A percentile compares a stretch with the other conserved stretches of the same genome.
Evolutionary conservation across 176 grass and related monocot species (phyloP).

Genomic region (Aegilops tauschii): DNA sequence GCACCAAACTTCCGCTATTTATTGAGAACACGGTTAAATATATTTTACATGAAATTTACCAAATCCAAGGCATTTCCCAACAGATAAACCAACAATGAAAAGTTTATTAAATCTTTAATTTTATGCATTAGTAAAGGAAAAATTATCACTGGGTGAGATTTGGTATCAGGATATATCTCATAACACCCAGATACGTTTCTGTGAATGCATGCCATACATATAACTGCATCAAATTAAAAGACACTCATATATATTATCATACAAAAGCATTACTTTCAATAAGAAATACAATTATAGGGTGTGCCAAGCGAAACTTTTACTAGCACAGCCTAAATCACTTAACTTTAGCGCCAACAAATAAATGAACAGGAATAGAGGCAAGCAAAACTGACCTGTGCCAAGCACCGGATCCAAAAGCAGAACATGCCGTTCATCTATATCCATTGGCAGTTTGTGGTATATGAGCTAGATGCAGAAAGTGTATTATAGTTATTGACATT

Average conservation of each 20-base stretch:
- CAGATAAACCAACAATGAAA: background rate
- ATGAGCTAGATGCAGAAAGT: conserved; percentile 54
- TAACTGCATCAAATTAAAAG: background rate
- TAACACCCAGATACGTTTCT: background rate
- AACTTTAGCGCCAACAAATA: conserved; percentile 2
- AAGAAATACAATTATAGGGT: background rate
- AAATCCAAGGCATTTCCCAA: conserved; percentile 16
- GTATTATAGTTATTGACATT: conserved; percentile 1
- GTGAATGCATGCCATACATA: background rate
- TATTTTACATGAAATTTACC: background rate
- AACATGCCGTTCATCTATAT: conserved; percentile 95
- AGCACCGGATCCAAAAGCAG: conserved; percentile 98
- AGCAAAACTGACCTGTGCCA: conserved; percentile 71
- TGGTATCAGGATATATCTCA: background rate
- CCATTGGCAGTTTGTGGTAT: conserved; percentile 95
- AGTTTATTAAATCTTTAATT: background rate
- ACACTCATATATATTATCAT: background rate
- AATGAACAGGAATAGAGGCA: background rate
- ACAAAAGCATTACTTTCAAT: too few species aligned
- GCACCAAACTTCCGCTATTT: background rate
- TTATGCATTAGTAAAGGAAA: background rate
- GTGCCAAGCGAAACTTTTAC: background rate
- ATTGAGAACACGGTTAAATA: background rate
- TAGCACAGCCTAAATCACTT: conserved; percentile 4
- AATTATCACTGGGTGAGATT: conserved; percentile 1